Conservation (phyloP, 164 flowering plant genomes). For the Akebia trifoliata region DNA sequence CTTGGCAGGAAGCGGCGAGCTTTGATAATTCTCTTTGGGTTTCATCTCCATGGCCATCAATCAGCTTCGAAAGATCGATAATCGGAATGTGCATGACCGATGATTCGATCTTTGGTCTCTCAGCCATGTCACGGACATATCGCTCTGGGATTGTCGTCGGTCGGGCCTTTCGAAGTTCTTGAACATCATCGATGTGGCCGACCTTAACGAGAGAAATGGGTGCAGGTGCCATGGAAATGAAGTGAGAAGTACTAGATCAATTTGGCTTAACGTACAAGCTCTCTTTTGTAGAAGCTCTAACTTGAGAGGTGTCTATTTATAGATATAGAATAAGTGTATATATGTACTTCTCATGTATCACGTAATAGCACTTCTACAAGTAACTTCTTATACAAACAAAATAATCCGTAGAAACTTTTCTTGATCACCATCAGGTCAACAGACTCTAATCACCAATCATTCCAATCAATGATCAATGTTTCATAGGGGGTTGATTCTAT, state of each 20-base stretch:
- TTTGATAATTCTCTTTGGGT: conserved; percentile 32
- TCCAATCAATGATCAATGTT: no score
- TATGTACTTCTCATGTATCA: no score
- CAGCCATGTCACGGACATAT: conserved; percentile 52
- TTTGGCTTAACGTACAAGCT: background rate
- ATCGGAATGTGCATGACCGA: conserved; percentile 43
- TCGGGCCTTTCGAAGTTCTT: conserved; percentile 52
- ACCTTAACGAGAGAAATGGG: conserved; percentile 42
- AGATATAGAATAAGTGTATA: no score
- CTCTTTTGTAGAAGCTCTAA: background rate
- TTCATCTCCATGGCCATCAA: conserved; percentile 29
- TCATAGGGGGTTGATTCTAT: no score
- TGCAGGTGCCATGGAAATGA: conserved; percentile 53
- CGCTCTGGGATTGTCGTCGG: conserved; percentile 52
- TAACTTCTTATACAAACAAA: no score
- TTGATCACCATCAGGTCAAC: no score
- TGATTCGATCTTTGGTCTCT: conserved; percentile 39
- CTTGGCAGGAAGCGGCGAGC: conserved; percentile 55
- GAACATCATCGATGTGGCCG: conserved; percentile 79
- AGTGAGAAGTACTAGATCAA: background rate
- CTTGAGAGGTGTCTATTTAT: background rate
- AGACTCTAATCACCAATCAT: no score
- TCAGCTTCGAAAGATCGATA: conserved; percentile 57
- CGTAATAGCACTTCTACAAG: no score
- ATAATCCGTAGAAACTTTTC: no score